These are phyloP conservation scores for Oryza coarctata DNA, from an alignment of 176 grass and related monocot species.

Conservation along the genomic window DNA sequence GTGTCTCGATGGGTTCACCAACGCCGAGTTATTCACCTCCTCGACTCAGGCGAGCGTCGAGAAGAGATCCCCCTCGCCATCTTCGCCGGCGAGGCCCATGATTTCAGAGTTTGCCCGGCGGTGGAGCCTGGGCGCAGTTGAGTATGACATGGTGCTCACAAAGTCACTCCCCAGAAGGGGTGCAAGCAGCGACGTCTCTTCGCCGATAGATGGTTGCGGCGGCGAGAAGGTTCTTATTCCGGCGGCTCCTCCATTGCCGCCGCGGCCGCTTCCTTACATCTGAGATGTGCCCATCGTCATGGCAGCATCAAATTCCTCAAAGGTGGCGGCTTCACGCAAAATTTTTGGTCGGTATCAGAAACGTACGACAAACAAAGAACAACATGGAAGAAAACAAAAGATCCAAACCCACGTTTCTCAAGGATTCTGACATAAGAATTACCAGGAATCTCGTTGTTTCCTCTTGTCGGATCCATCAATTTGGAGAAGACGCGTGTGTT, in stretches of 20 bases:
- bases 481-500: neutral
- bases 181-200: neutral
- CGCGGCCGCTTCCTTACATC: neutral
- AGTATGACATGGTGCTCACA: constrained; percentile 53
- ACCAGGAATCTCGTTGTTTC: neutral
- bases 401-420: neutral
- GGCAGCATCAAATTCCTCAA: constrained; percentile 2
- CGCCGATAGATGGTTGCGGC: neutral
- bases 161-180: constrained; percentile 35
- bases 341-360: neutral
- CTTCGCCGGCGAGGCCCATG: constrained; percentile 50
- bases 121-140: constrained; percentile 40
- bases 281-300: constrained; percentile 19
- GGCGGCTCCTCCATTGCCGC: neutral
- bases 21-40: constrained; percentile 50
- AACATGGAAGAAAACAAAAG: too few relatives aligned
- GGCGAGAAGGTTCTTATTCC: neutral
- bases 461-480: neutral
- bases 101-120: constrained; percentile 79
- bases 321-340: neutral
- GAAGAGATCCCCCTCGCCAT: constrained; percentile 62
- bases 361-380: too few relatives aligned
- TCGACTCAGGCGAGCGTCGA: constrained; percentile 62
- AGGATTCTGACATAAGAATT: neutral
- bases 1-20: constrained; percentile 33